Conservation (phyloP, 192 early-diverging fungal species). For the Backusella australiensis region DNA sequence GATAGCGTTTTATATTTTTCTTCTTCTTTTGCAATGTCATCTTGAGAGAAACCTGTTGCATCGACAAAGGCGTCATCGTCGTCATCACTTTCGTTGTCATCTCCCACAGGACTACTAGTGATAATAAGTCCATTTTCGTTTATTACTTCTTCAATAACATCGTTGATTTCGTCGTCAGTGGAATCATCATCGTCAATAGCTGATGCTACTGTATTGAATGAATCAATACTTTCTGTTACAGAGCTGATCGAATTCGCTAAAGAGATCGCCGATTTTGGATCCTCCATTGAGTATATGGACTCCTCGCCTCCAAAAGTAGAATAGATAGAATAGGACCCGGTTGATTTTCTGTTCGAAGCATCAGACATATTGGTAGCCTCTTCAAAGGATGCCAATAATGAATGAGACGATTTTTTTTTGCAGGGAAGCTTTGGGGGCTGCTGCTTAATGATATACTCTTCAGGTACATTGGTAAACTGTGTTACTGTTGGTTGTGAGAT, state of each 20-base stretch:
- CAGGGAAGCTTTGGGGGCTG: background rate
- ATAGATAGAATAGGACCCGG: slow-evolving; percentile 19
- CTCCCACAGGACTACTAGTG: background rate
- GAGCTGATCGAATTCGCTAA: background rate
- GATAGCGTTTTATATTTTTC: slow-evolving; percentile 15
- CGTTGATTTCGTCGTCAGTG: background rate
- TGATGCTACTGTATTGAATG: slow-evolving; percentile 19
- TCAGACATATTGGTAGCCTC: background rate
- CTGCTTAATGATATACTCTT: background rate
- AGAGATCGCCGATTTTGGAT: background rate
- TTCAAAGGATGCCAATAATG: background rate
- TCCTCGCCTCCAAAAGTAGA: slow-evolving; percentile 17
- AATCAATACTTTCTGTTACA: slow-evolving; percentile 9
- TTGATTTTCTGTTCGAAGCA: slow-evolving; percentile 10
- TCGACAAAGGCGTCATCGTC: slow-evolving; percentile 31
- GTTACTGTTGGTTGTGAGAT: background rate
- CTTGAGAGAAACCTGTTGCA: slow-evolving; percentile 16
- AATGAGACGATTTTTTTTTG: background rate
- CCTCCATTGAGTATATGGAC: slow-evolving; percentile 3
- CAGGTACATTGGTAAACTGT: background rate
- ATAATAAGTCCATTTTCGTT: background rate
- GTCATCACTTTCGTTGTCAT: background rate
- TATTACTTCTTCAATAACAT: background rate
- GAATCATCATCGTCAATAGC: background rate
- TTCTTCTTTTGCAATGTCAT: slow-evolving; percentile 22